Conservation (phyloP, 176 grass and related monocot species). For the Stipa capillata region DNA sequence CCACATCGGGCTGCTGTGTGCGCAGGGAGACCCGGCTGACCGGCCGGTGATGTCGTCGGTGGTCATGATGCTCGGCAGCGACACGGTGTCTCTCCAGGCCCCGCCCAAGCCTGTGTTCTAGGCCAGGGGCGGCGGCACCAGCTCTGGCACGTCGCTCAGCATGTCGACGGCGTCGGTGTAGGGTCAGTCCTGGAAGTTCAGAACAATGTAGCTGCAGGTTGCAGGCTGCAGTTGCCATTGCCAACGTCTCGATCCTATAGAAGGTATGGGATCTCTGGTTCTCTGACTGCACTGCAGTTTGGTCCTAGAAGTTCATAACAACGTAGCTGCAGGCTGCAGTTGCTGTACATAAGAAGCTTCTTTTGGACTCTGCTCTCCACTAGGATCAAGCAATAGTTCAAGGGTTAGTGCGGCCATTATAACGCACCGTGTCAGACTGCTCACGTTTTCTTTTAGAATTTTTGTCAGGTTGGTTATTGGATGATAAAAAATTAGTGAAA, state of each 20-base stretch:
- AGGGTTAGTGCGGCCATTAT: neutral
- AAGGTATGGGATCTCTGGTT: neutral
- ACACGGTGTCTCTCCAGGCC: slow-evolving; percentile 2
- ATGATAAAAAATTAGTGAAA: neutral
- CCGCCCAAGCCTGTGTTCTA: slow-evolving; percentile 19
- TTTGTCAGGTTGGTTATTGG: neutral
- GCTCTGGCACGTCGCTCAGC: neutral
- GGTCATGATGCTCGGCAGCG: slow-evolving; percentile 22
- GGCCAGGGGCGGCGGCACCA: neutral
- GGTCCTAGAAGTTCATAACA: too few relatives aligned
- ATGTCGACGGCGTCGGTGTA: neutral
- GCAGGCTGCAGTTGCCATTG: too few relatives aligned
- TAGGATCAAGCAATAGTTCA: neutral
- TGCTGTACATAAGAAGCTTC: neutral
- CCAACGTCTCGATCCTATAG: too few relatives aligned
- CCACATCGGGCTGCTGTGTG: slow-evolving; percentile 25
- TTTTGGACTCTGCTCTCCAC: neutral
- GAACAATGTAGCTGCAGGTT: neutral
- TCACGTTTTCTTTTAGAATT: neutral
- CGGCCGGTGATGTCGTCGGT: slow-evolving; percentile 36
- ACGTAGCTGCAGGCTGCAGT: neutral
- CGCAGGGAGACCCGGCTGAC: slow-evolving; percentile 5
- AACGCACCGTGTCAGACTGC: neutral
- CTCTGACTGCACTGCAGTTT: neutral
- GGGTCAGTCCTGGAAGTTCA: neutral